A percentile compares a stretch with the other conserved stretches of the same genome.
These are phyloP conservation scores for Fusarium pseudonygamai DNA, from an alignment of 2,329 filamentous ascomycete species.

Conservation along the genomic window DNA sequence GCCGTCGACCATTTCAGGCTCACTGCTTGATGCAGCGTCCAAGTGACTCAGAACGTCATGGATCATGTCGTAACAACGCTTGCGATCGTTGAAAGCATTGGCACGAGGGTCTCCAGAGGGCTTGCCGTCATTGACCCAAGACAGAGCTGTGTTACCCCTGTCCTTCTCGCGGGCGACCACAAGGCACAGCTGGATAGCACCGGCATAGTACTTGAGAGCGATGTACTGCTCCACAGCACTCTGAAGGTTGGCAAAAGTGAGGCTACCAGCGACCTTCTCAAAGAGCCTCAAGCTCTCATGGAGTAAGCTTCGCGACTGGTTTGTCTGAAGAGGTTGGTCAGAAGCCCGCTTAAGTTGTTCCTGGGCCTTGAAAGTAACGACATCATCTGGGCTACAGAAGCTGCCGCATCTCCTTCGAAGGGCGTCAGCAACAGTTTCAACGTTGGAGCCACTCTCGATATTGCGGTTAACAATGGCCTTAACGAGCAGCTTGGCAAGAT, in stretches of 20 bases:
- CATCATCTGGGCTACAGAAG: constrained; percentile 97
- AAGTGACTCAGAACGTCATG: constrained; percentile 82
- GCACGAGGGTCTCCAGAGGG: constrained; percentile 76
- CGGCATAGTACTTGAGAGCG: constrained; percentile 87
- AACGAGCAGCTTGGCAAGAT: constrained; percentile 91
- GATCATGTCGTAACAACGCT: constrained; percentile 86
- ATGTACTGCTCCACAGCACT: constrained; percentile 83
- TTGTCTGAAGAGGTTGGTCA: constrained; percentile 79
- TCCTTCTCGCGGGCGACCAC: constrained; percentile 86
- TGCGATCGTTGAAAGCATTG: constrained; percentile 74
- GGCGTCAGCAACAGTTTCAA: constrained; percentile 97
- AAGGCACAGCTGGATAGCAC: constrained; percentile 88
- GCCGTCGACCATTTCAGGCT: constrained; percentile 81
- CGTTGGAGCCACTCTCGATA: constrained; percentile 95
- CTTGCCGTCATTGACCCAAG: constrained; percentile 87
- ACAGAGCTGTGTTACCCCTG: constrained; percentile 83
- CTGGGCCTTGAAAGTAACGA: constrained; percentile 97
- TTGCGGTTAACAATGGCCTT: constrained; percentile 99
- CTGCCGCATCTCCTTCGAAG: constrained; percentile 90
- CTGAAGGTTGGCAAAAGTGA: constrained; percentile 83
- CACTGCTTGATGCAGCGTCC: constrained; percentile 73
- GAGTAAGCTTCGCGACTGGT: constrained; percentile 79
- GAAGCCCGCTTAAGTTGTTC: constrained; percentile 90
- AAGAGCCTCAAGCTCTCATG: constrained; percentile 92
- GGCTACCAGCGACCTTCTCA: constrained; percentile 83